Percentiles rank a stretch among this genome's conserved stretches.
Conservation (phyloP, 2,329 filamentous ascomycete genomes). For the Gnomoniopsis sp. region DNA sequence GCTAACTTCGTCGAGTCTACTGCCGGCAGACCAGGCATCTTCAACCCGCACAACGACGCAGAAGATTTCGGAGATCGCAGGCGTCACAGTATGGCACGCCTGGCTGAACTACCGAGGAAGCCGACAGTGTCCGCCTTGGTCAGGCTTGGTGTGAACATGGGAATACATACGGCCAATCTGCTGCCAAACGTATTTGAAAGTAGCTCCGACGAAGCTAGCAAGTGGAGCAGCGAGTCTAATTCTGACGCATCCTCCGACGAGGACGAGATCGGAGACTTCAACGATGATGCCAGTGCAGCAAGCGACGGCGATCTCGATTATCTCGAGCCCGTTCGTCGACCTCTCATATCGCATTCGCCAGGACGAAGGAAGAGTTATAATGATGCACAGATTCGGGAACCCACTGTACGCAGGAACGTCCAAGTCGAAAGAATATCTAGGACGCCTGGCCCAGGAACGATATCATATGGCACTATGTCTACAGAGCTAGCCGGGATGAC, state of each 20-base stretch:
- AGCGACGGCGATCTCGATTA: constrained; percentile 40
- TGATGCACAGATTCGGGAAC: constrained; percentile 23
- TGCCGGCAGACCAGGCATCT: constrained; percentile 38
- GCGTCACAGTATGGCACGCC: constrained; percentile 51
- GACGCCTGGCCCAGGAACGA: background rate
- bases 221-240: constrained; percentile 24
- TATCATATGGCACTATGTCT: constrained; percentile 9
- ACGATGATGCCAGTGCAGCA: constrained; percentile 34
- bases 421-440: constrained; percentile 10
- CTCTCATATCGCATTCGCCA: constrained; percentile 22
- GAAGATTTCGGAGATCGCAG: constrained; percentile 27
- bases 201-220: constrained; percentile 20
- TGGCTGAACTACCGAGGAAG: constrained; percentile 60
- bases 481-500: background rate
- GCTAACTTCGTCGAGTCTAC: constrained; percentile 42
- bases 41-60: constrained; percentile 36
- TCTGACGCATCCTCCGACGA: constrained; percentile 23
- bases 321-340: constrained; percentile 28
- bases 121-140: constrained; percentile 50
- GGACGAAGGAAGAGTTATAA: constrained; percentile 38
- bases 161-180: constrained; percentile 73
- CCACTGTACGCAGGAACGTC: constrained; percentile 5
- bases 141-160: constrained; percentile 62
- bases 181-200: constrained; percentile 56
- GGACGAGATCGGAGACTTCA: constrained; percentile 30